Conservation (phyloP, 345 rosid species). For the Mangifera indica region DNA sequence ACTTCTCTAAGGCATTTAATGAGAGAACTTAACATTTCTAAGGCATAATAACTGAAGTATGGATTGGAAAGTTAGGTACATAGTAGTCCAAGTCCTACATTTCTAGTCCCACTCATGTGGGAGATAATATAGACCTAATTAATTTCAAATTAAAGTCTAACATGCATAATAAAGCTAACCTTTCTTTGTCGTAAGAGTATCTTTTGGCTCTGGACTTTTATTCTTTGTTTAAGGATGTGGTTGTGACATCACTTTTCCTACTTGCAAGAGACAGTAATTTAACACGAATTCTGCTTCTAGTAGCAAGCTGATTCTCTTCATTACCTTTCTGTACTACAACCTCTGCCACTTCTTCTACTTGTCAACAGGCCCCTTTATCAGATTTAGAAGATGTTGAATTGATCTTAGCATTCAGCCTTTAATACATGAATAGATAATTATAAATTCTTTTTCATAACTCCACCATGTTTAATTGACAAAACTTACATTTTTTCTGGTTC, state of each 20-base stretch:
- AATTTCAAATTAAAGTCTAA: no score
- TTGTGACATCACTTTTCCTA: not conserved
- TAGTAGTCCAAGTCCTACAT: not conserved
- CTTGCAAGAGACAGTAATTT: not conserved
- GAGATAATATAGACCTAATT: no score
- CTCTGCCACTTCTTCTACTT: not conserved
- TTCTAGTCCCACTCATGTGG: not conserved
- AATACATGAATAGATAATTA: not conserved
- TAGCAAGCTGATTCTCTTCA: not conserved
- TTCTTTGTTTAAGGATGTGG: not conserved
- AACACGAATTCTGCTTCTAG: not conserved
- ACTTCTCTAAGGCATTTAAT: not conserved
- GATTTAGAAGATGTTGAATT: not conserved
- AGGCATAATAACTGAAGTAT: conserved; percentile 5
- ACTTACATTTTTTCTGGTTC: not conserved
- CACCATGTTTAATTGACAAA: not conserved
- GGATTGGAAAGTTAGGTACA: not conserved
- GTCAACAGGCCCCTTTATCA: not conserved
- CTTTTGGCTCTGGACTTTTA: not conserved
- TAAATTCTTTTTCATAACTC: not conserved
- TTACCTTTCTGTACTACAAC: not conserved
- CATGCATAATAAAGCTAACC: no score
- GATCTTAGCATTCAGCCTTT: not conserved
- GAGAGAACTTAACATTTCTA: not conserved
- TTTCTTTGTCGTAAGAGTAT: no score